Percentiles rank a stretch among this genome's conserved stretches.
These are phyloP conservation scores for Piromyces finnis DNA, from an alignment of 192 early-diverging fungal species.

Conservation along the genomic window DNA sequence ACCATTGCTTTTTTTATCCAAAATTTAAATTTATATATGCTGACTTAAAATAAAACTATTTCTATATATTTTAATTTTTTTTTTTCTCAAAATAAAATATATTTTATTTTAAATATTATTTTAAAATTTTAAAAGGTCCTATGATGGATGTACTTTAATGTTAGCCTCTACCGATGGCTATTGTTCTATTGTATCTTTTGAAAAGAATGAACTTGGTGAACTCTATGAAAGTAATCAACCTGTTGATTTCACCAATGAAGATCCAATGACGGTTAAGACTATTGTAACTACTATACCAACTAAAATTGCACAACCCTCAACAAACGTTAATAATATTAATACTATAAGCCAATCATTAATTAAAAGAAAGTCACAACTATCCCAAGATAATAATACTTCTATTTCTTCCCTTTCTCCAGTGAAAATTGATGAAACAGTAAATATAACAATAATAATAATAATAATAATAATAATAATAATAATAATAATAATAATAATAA, in stretches of 20 bases:
- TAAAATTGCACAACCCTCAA: neutral
- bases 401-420: neutral
- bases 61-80: no score
- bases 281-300: neutral
- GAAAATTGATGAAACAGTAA: neutral
- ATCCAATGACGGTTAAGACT: neutral
- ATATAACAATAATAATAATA: neutral
- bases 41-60: no score
- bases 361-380: neutral
- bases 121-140: slow-evolving; percentile 27
- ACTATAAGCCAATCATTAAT: neutral
- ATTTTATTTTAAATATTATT: no score
- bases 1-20: no score
- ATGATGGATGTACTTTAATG: slow-evolving; percentile 55
- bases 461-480: no score
- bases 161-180: slow-evolving; percentile 75
- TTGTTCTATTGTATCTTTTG: slow-evolving; percentile 57
- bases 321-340: neutral
- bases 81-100: no score
- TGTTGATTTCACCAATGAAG: neutral
- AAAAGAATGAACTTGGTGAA: slow-evolving; percentile 43
- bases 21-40: no score
- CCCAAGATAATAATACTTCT: neutral
- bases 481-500: no score
- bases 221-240: neutral